These are phyloP conservation scores for Phytopythium kandeliae DNA, from an alignment of 352 stramenopile species.

Conservation along the genomic window DNA sequence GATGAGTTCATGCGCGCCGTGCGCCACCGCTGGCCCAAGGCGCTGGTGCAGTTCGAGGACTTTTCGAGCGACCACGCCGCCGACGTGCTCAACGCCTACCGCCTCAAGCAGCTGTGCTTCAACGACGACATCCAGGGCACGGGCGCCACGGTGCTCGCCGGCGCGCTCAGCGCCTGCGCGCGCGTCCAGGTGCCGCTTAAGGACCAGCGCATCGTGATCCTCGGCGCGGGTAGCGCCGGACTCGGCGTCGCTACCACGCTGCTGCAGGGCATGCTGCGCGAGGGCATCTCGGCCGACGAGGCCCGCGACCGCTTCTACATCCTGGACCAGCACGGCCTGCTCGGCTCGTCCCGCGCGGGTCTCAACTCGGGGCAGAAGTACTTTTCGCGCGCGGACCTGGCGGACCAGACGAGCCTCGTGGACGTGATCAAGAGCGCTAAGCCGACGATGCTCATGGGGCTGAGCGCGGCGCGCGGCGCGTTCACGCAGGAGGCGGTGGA, in stretches of 20 bases:
- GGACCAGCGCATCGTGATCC: slow-evolving; percentile 94
- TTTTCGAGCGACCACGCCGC: slow-evolving; percentile 90
- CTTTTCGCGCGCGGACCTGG: slow-evolving; percentile 62
- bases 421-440: slow-evolving; percentile 84
- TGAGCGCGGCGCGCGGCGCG: slow-evolving; percentile 80
- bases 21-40: slow-evolving; percentile 87
- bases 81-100: slow-evolving; percentile 93
- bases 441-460: slow-evolving; percentile 94
- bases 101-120: slow-evolving; percentile 93
- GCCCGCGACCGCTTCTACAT: slow-evolving; percentile 76
- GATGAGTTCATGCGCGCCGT: slow-evolving; percentile 91
- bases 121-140: slow-evolving; percentile 99
- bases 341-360: slow-evolving; percentile 36
- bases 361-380: slow-evolving; percentile 79
- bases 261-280: slow-evolving; percentile 88
- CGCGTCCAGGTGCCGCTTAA: slow-evolving; percentile 79
- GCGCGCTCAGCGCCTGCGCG: slow-evolving; percentile 69
- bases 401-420: slow-evolving; percentile 70
- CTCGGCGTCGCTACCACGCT: slow-evolving; percentile 92
- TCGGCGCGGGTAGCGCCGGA: slow-evolving; percentile 91
- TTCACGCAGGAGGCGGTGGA: slow-evolving; percentile 84
- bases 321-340: slow-evolving; percentile 68
- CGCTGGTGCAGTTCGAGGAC: slow-evolving; percentile 96
- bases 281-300: slow-evolving; percentile 64
- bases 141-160: slow-evolving; percentile 91